Percentiles rank a stretch among this genome's conserved stretches.
These are phyloP conservation scores for Nitzschia sp. DNA, from an alignment of 108 stramenopile genomes.

Conservation along the genomic window DNA sequence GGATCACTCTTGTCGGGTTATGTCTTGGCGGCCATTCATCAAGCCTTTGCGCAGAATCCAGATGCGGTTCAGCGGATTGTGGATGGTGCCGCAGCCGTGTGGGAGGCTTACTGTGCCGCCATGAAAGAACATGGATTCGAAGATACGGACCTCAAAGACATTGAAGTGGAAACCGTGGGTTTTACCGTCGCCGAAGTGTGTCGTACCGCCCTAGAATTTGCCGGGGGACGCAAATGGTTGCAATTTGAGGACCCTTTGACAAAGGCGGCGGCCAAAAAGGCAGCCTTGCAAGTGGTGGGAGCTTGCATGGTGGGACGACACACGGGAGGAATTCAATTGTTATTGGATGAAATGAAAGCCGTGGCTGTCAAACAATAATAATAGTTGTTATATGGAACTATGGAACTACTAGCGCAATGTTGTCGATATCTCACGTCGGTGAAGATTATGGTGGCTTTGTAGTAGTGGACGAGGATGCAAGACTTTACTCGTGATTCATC, in stretches of 20 bases:
- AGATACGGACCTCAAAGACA: slow-evolving; percentile 50
- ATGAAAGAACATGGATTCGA: slow-evolving; percentile 35
- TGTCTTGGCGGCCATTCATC: slow-evolving; percentile 70
- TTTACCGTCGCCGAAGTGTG: slow-evolving; percentile 79
- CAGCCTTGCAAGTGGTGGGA: slow-evolving; percentile 63
- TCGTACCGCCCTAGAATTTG: slow-evolving; percentile 74
- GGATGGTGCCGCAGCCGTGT: slow-evolving; percentile 46
- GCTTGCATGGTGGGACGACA: slow-evolving; percentile 74
- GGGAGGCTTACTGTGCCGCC: slow-evolving; percentile 52
- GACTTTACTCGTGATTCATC: too few species aligned
- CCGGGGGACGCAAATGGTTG: slow-evolving; percentile 76
- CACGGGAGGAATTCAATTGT: slow-evolving; percentile 43
- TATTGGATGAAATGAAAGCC: slow-evolving; percentile 36
- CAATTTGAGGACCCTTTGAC: slow-evolving; percentile 72
- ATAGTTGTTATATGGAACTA: too few species aligned
- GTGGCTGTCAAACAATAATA: slow-evolving; percentile 11
- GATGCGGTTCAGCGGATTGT: slow-evolving; percentile 46
- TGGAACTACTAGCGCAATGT: too few species aligned
- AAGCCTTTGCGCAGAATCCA: slow-evolving; percentile 44
- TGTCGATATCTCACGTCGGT: too few species aligned
- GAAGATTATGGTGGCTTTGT: too few species aligned
- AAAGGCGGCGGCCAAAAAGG: slow-evolving; percentile 61
- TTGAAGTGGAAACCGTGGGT: slow-evolving; percentile 74
- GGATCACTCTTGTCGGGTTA: slow-evolving; percentile 78
- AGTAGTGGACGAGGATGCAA: too few species aligned